A percentile compares a stretch with the other conserved stretches of the same genome.
Evolutionary conservation across 352 stramenopile species (phyloP).

Genomic region (Pythium phragmitis): DNA sequence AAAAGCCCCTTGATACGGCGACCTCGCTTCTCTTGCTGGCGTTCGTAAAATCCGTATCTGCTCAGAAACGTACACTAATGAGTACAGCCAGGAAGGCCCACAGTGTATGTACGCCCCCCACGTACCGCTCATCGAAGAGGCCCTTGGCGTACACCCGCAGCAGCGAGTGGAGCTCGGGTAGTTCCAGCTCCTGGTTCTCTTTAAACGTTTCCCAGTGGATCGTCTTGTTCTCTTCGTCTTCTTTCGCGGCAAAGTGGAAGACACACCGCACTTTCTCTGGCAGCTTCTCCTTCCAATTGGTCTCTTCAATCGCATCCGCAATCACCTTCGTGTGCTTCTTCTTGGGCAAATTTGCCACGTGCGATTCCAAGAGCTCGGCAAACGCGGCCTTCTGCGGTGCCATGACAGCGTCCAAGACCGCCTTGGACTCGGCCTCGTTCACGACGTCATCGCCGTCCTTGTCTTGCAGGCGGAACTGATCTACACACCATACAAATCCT

Average conservation of each 20-base stretch:
- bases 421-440: conserved; percentile 53
- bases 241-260: conserved; percentile 67
- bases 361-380: conserved; percentile 56
- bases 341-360: conserved; percentile 35
- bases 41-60: conserved; percentile 58
- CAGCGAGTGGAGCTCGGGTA: conserved; percentile 60
- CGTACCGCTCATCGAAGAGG: conserved; percentile 61
- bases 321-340: conserved; percentile 66
- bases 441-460: conserved; percentile 50
- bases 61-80: conserved; percentile 1
- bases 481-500: conserved; percentile 23
- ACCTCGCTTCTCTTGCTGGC: conserved; percentile 52
- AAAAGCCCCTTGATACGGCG: conserved; percentile 55
- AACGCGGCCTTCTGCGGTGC: conserved; percentile 54
- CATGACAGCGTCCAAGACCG: conserved; percentile 61
- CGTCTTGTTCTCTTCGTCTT: conserved; percentile 54
- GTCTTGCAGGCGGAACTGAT: conserved; percentile 63
- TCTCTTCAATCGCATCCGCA: conserved; percentile 46
- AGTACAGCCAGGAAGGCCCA: not conserved
- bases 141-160: conserved; percentile 68
- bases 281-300: conserved; percentile 70
- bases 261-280: conserved; percentile 74
- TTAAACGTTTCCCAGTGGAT: conserved; percentile 62
- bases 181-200: conserved; percentile 54
- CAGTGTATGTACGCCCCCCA: not conserved